Conservation (phyloP, 2,329 filamentous ascomycete genomes). For the Mariannaea elegans region DNA sequence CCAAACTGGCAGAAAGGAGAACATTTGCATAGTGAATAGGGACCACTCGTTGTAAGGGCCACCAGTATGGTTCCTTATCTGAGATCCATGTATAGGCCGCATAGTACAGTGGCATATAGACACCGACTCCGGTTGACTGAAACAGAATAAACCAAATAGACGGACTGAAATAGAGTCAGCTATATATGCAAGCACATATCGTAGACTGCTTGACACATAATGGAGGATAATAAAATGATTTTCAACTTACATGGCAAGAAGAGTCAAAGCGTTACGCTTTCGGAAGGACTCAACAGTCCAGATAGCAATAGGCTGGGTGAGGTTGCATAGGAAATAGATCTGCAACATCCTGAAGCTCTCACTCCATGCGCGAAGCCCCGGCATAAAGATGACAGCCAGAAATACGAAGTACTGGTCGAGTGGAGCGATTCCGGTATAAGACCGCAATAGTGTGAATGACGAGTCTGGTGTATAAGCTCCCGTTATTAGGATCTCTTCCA, state of each 20-base stretch:
- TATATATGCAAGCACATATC: too few relatives aligned
- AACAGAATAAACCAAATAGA: neutral
- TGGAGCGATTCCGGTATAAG: too few relatives aligned
- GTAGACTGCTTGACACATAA: too few relatives aligned
- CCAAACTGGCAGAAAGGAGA: neutral
- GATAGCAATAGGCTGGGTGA: neutral
- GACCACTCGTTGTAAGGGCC: conserved; percentile 1
- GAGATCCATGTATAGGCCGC: conserved; percentile 4
- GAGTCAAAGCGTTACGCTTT: neutral
- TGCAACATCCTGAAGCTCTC: neutral
- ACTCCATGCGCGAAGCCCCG: neutral
- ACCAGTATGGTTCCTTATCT: conserved; percentile 6
- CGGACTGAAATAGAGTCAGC: neutral
- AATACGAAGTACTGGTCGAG: neutral
- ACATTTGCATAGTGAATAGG: neutral
- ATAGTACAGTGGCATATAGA: conserved; percentile 1
- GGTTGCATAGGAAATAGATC: conserved; percentile 2
- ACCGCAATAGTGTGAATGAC: too few relatives aligned
- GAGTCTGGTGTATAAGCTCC: too few relatives aligned
- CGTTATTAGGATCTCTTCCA: neutral
- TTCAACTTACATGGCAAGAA: neutral
- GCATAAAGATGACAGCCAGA: neutral
- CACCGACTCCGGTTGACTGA: neutral
- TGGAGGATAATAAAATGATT: neutral
- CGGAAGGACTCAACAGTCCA: neutral